A percentile compares a stretch with the other conserved stretches of the same genome.
Conservation (phyloP, 495 filamentous ascomycete species). For the Lophium mytilinum region DNA sequence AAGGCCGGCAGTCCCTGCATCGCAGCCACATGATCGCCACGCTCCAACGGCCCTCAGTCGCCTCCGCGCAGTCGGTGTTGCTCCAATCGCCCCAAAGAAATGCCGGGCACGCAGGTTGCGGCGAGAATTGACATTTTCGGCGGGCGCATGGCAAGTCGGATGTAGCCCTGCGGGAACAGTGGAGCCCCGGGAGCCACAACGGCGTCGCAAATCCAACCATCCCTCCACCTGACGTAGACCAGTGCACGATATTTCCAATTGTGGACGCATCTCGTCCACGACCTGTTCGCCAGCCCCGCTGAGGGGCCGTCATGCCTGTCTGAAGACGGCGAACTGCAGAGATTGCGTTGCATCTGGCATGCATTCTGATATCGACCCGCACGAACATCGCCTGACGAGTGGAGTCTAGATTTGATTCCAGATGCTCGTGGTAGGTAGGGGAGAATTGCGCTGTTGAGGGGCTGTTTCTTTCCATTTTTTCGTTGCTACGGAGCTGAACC, state of each 20-base stretch:
- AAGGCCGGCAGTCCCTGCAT: too few species aligned
- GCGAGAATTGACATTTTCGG: conserved; percentile 6
- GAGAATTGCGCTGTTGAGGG: background rate
- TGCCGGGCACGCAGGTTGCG: background rate
- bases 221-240: background rate
- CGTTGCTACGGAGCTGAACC: background rate
- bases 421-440: background rate
- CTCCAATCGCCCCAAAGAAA: too few species aligned
- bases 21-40: too few species aligned
- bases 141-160: background rate
- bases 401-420: background rate
- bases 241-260: background rate
- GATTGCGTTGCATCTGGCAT: background rate
- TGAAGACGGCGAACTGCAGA: too few species aligned
- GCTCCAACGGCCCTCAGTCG: too few species aligned
- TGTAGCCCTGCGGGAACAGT: too few species aligned
- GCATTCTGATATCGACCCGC: background rate
- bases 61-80: too few species aligned
- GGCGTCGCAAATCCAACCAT: background rate
- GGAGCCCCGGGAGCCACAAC: too few species aligned
- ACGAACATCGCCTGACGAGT: background rate
- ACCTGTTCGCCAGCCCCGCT: too few species aligned
- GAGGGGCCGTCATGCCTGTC: too few species aligned
- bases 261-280: too few species aligned
- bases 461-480: background rate